Percentiles rank a stretch among this genome's conserved stretches.
These are phyloP conservation scores for Pichia sp. DNA, from an alignment of 1,139 yeast species.

Conservation along the genomic window DNA sequence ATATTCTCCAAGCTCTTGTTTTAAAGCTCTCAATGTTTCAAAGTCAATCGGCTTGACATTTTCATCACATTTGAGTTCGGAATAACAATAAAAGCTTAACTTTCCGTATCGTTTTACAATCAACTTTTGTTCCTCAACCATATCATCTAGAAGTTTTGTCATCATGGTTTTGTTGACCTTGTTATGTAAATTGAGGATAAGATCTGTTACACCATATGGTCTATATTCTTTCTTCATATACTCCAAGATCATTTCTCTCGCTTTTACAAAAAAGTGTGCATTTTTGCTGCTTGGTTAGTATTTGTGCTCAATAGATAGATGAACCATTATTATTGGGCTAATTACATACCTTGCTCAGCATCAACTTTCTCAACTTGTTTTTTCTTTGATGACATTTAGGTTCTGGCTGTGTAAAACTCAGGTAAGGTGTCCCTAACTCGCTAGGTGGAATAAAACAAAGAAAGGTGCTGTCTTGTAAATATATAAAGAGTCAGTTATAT, in stretches of 20 bases:
- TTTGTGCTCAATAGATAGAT: not conserved
- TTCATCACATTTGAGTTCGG: not conserved
- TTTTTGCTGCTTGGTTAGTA: too few relatives aligned
- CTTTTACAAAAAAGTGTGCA: constrained; percentile 1
- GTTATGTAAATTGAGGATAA: constrained; percentile 37
- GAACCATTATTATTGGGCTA: not conserved
- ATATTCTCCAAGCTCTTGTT: constrained; percentile 12
- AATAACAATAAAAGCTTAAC: constrained; percentile 35
- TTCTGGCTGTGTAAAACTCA: not conserved
- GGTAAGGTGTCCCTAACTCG: not conserved
- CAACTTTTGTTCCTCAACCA: constrained; percentile 31
- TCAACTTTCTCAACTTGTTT: constrained; percentile 12
- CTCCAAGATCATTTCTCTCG: constrained; percentile 20
- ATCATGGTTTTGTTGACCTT: constrained; percentile 33
- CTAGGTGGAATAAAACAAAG: not conserved
- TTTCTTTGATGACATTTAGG: constrained; percentile 5
- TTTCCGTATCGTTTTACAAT: constrained; percentile 37
- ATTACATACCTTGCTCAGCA: constrained; percentile 16
- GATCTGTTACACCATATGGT: constrained; percentile 39
- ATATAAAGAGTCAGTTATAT: not conserved
- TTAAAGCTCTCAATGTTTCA: constrained; percentile 15
- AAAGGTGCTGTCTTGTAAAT: too few relatives aligned
- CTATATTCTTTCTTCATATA: constrained; percentile 38
- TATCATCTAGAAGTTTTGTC: constrained; percentile 31
- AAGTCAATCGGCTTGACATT: constrained; percentile 11